Base-by-base conservation (phyloP, 2,329 filamentous ascomycete genomes). In the Diaporthe sp. region DNA sequence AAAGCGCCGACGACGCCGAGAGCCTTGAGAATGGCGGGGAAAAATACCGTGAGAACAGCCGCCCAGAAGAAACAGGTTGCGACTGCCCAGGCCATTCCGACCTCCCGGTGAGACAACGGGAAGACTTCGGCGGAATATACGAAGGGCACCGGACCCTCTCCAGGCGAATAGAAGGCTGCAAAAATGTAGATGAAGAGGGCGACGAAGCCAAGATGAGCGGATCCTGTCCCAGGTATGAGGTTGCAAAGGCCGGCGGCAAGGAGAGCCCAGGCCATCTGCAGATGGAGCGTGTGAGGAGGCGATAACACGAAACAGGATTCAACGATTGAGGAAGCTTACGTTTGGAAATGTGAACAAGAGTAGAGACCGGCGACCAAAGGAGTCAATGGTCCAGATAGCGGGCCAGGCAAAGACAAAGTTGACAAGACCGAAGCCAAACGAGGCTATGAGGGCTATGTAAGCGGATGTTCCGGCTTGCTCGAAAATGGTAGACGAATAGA, bases 21-120 rank as follows among this genome's bases (percentile, higher is more conserved):
- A 17, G 81, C 79, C 2, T 81, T 82, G 17, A 92, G 83, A 83
- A 93, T 90, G 63, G 89, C 85, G 2, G 91, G 91, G 80, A 92
- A 92, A 0, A 91, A 92, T 68, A 94, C 88, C n/a, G 88, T 88
- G 53, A 92, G 84, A 0, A 93, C 88, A 1, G 88, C 86, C 0
- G 89, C 90, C 86, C 88, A 91, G 80, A 88, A 88, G 20, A 93
- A 86, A 78, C 91, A 92, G 2, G 91, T 93, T 1, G 92, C 91
- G n/a, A 94, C 92, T 10, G 91, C 90, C 83, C 89, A 93, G 0
- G 88, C 89, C 92, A 94, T 94, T 75, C 93, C 93, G 37, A 94
- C 88, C 80, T 94, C 93, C 79, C 93, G 89, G 81, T 94, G 92
- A 0, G 91, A 92, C 2, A 94, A 87, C 0, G 93, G 92, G 81